These are phyloP conservation scores for Laguncularia racemosa DNA, from an alignment of 345 rosid genomes.

Conservation along the genomic window DNA sequence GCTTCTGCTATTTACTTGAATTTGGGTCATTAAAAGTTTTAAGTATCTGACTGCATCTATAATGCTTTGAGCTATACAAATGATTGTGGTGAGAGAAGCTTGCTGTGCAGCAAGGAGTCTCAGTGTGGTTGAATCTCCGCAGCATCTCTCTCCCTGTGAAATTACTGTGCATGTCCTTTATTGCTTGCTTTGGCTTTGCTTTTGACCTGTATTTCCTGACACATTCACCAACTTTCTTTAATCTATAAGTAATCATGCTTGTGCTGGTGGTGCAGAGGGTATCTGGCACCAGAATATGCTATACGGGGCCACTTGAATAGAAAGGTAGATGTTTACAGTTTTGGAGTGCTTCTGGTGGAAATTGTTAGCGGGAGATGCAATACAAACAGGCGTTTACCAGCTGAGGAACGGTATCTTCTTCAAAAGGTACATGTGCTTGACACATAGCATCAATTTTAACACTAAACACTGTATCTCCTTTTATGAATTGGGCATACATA, in stretches of 20 bases:
- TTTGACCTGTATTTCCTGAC: too few species aligned
- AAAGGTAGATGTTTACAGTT: slow-evolving; percentile 69
- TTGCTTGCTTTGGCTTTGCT: slow-evolving; percentile 1
- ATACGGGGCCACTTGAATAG: slow-evolving; percentile 58
- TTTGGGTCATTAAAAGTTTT: too few species aligned
- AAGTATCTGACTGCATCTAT: too few species aligned
- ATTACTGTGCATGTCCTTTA: not conserved
- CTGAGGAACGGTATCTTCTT: slow-evolving; percentile 45
- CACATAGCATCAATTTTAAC: not conserved
- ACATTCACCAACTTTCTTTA: not conserved
- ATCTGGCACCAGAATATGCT: slow-evolving; percentile 76
- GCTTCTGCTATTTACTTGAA: too few species aligned
- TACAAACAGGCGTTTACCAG: slow-evolving; percentile 36
- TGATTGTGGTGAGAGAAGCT: too few species aligned
- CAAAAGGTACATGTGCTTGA: slow-evolving; percentile 39
- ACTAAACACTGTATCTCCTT: not conserved
- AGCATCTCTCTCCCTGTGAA: too few species aligned
- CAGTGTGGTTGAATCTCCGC: too few species aligned
- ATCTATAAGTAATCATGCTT: not conserved
- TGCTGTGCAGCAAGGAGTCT: too few species aligned
- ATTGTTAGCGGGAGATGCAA: slow-evolving; percentile 59
- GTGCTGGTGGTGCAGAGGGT: slow-evolving; percentile 35
- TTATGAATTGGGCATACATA: not conserved
- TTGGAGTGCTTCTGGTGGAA: slow-evolving; percentile 60
- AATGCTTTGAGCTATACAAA: too few species aligned